Evolutionary conservation across 371 early-diverging fungal species (phyloP).

Genomic region (Syncephalastrum sp.): DNA sequence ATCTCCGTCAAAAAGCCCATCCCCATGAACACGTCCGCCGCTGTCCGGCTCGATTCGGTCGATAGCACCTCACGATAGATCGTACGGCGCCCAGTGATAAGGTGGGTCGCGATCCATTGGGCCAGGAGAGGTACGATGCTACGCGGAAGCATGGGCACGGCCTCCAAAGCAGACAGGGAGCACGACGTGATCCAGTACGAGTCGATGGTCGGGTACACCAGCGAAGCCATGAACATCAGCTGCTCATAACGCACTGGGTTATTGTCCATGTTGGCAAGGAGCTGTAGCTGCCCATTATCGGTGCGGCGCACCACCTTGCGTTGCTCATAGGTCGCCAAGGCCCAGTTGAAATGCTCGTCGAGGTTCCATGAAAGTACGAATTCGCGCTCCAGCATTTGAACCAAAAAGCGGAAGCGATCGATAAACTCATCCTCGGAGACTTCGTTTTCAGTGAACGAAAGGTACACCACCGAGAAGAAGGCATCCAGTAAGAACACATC

Average conservation of each 20-base stretch:
- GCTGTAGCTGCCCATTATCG: slow-evolving; percentile 10
- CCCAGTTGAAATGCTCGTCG: slow-evolving; percentile 32
- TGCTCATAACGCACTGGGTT: slow-evolving; percentile 41
- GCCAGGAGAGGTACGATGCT: slow-evolving; percentile 47
- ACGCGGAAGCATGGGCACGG: slow-evolving; percentile 46
- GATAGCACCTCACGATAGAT: slow-evolving; percentile 52
- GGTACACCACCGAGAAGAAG: slow-evolving; percentile 47
- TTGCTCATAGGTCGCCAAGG: slow-evolving; percentile 22
- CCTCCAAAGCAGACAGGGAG: slow-evolving; percentile 48
- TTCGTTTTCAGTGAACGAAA: slow-evolving; percentile 35
- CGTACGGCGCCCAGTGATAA: slow-evolving; percentile 48
- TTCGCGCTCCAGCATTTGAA: slow-evolving; percentile 45
- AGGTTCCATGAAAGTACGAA: slow-evolving; percentile 44
- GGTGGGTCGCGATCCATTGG: slow-evolving; percentile 54
- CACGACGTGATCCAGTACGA: slow-evolving; percentile 55
- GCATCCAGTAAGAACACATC: slow-evolving; percentile 44
- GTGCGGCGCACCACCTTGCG: slow-evolving; percentile 28
- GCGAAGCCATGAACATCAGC: slow-evolving; percentile 40
- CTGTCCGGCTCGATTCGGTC: slow-evolving; percentile 47
- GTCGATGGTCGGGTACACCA: slow-evolving; percentile 50
- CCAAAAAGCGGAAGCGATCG: slow-evolving; percentile 47
- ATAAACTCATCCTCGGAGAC: slow-evolving; percentile 44
- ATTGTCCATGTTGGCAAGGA: slow-evolving; percentile 36
- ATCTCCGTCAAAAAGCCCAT: slow-evolving; percentile 45
- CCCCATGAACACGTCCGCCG: slow-evolving; percentile 47